These are phyloP conservation scores for Trichophaea hybrida DNA, from an alignment of 2,329 filamentous ascomycete species.

Conservation along the genomic window DNA sequence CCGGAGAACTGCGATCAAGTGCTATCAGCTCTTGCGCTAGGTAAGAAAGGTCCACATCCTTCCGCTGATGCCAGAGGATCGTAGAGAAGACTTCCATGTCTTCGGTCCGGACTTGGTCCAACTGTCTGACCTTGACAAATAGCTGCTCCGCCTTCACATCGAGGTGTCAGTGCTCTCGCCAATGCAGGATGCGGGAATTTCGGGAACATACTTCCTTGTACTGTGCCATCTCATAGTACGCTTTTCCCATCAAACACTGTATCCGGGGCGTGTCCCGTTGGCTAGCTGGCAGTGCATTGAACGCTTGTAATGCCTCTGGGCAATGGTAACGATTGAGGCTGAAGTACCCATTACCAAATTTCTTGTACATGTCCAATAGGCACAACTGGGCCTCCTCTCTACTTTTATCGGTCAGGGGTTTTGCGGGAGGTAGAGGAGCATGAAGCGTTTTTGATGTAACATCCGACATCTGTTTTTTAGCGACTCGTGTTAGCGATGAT, in stretches of 20 bases:
- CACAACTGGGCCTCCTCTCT: constrained; percentile 62
- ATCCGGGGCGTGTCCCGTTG: constrained; percentile 93
- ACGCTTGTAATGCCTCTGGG: constrained; percentile 58
- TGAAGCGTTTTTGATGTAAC: constrained; percentile 23
- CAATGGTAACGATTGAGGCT: constrained; percentile 66
- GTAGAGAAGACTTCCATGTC: constrained; percentile 99
- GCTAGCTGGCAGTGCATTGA: constrained; percentile 51
- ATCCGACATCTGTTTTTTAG: constrained; percentile 22
- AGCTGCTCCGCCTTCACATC: constrained; percentile 53
- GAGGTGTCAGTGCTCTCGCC: neutral
- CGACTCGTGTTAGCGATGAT: constrained; percentile 27
- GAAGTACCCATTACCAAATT: constrained; percentile 67
- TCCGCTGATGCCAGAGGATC: constrained; percentile 94
- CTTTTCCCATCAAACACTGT: constrained; percentile 74
- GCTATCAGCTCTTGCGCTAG: constrained; percentile 83
- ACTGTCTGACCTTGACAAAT: constrained; percentile 62
- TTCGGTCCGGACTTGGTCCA: constrained; percentile 69
- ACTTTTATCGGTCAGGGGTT: constrained; percentile 43
- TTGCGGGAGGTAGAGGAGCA: constrained; percentile 33
- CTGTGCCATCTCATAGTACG: constrained; percentile 77
- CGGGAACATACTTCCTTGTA: constrained; percentile 46
- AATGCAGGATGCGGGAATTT: neutral
- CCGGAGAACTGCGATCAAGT: constrained; percentile 70
- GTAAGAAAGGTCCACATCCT: constrained; percentile 80
- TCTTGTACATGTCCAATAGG: constrained; percentile 66